Percentiles rank a stretch among this genome's conserved stretches.
Conservation (phyloP, 192 early-diverging fungal genomes). For the Linnemannia schmuckeri region DNA sequence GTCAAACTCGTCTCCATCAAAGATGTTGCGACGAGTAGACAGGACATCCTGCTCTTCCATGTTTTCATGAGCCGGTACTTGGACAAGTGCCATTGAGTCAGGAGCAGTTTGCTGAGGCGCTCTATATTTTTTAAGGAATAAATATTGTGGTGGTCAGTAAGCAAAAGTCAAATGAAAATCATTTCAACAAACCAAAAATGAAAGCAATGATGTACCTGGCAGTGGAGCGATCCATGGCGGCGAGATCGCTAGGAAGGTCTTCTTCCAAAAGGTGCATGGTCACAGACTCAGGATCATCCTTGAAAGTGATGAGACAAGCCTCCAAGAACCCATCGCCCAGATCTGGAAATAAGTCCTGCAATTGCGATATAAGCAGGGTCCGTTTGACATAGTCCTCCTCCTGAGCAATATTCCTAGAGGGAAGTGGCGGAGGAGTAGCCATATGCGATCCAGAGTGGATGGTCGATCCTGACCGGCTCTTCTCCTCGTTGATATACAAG, state of each 20-base stretch:
- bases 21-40: constrained; percentile 79
- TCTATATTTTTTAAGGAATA: not conserved
- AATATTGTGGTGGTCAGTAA: not conserved
- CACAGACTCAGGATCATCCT: constrained; percentile 76
- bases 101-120: constrained; percentile 10
- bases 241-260: constrained; percentile 75
- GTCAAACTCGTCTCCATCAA: constrained; percentile 96
- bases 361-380: constrained; percentile 78
- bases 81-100: constrained; percentile 13
- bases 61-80: not conserved
- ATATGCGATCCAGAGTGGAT: constrained; percentile 9
- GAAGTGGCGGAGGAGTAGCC: not conserved
- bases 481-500: constrained; percentile 22
- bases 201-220: constrained; percentile 44
- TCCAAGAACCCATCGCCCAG: constrained; percentile 93
- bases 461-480: constrained; percentile 22
- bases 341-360: constrained; percentile 91
- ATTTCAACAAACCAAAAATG: not conserved
- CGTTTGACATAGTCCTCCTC: constrained; percentile 67
- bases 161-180: not conserved
- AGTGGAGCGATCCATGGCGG: constrained; percentile 73
- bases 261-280: constrained; percentile 87
- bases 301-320: constrained; percentile 80
- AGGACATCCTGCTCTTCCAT: constrained; percentile 61
- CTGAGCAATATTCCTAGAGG: not conserved